phyloP scores from a whole-genome alignment of 192 early-diverging fungal species.

The Rhizoclosmatium sp. region DNA sequence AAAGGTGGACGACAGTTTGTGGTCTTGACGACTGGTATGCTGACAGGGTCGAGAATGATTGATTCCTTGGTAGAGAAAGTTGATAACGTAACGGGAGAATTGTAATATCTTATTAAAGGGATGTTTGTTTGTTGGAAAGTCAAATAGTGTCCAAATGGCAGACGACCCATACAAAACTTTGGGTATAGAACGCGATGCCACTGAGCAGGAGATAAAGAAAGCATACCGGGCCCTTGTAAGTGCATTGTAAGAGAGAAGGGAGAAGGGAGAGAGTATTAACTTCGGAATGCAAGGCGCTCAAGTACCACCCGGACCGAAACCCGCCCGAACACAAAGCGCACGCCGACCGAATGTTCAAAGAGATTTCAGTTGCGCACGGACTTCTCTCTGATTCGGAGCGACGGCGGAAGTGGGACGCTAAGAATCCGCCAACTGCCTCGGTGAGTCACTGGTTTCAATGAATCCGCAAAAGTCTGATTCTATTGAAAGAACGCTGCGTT shows the following conservation, averaged over 20 bases:
- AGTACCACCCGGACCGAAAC: slow-evolving; percentile 17
- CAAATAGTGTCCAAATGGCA: not conserved
- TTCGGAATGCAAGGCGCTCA: not conserved
- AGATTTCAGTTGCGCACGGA: not conserved
- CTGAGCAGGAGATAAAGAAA: slow-evolving; percentile 67
- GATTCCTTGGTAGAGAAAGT: slow-evolving; percentile 51
- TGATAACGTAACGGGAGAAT: not conserved
- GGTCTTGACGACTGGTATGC: slow-evolving; percentile 87
- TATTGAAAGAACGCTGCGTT: no score
- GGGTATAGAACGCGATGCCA: slow-evolving; percentile 70
- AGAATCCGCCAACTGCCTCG: not conserved
- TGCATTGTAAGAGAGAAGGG: not conserved
- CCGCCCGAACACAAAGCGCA: not conserved
- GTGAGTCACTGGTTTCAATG: not conserved
- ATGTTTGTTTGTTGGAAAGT: no score
- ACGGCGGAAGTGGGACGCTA: not conserved
- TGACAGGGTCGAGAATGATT: slow-evolving; percentile 84
- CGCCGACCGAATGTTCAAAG: not conserved
- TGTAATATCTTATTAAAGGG: no score
- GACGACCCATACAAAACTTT: slow-evolving; percentile 73
- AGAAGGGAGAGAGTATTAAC: not conserved
- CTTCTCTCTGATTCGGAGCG: not conserved
- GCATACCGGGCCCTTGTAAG: slow-evolving; percentile 9
- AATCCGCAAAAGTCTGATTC: no score
- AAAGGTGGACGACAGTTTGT: slow-evolving; percentile 83